These are phyloP conservation scores for Solanum tacnaense DNA, from an alignment of 257 asterid genomes.

Conservation along the genomic window DNA sequence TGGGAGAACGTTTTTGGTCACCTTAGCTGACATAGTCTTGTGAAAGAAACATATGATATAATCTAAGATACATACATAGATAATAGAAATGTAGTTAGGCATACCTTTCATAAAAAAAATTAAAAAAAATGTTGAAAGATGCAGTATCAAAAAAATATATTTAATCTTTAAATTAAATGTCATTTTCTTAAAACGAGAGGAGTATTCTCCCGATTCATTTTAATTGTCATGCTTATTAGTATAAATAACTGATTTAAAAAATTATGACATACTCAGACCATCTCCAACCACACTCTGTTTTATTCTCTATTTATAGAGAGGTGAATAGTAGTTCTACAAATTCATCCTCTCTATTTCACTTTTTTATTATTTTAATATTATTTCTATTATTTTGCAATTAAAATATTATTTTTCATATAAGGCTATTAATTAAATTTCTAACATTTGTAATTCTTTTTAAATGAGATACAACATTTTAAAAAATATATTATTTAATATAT, in stretches of 20 bases:
- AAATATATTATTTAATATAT: too few relatives aligned
- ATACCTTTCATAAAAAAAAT: background rate
- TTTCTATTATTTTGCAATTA: too few relatives aligned
- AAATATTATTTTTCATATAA: too few relatives aligned
- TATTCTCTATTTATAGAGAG: too few relatives aligned
- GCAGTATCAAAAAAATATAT: background rate
- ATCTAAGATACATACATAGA: background rate
- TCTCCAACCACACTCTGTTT: too few relatives aligned
- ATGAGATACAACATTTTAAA: too few relatives aligned
- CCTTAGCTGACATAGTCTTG: background rate
- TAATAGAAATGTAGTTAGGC: background rate
- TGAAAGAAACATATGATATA: background rate
- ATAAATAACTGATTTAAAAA: background rate
- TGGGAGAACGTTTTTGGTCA: background rate
- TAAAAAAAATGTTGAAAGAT: background rate
- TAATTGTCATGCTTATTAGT: background rate
- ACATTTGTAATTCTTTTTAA: too few relatives aligned
- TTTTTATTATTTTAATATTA: too few relatives aligned
- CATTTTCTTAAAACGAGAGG: background rate
- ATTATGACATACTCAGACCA: background rate
- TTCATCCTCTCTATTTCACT: too few relatives aligned
- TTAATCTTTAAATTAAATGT: background rate
- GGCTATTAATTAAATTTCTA: too few relatives aligned
- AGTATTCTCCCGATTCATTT: background rate
- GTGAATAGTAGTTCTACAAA: too few relatives aligned